Evolutionary conservation across 805 yeast species (phyloP), one percentile per base, ranked within the genome.

Genomic region (Barnettozyma sucrosica): DNA sequence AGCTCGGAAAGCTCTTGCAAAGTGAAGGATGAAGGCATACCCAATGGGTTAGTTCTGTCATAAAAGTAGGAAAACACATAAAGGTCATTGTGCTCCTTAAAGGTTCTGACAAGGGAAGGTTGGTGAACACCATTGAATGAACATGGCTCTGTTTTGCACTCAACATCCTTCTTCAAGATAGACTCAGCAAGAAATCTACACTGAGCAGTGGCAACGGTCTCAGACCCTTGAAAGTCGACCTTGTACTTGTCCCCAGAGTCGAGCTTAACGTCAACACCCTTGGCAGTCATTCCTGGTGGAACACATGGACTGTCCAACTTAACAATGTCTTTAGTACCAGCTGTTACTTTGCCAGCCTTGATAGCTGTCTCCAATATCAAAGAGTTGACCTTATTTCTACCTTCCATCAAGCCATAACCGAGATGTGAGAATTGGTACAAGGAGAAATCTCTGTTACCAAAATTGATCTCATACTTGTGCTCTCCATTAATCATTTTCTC

Each of bases 41-140:
- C 99, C 55, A 93, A 74, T 42, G 98, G 97, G 63, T 77, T 81
- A 32, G 97, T 86, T 63, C 95, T 80, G 69, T 93, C 99, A 70
- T 89, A 95, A 70, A 93, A 93, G 74, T 81, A 93, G 10, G 98
- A 92, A 70, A 95, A 89, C 38, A 93, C 81, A 67, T 74, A 93
- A 78, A 93, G 75, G 61, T 93, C 98, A 36, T 82, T 77, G 28
- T 79, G 66, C 47, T 72, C 72, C 46, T 80, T 76, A 76, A 93
- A 93, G 14, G 95, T 81, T 52, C 75, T 79, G 40, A 80, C 80
- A 59, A 93, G 72, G 4, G 95, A 85, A 8, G 99, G 99, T 72
- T 93, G 99, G 67, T 95, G 95, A 44, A 89, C 85, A 62, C 99
- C 99, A 63, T 92, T 89, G 77, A 93, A 93, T 2, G 97, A 87